phyloP scores from a whole-genome alignment of 805 yeast genomes.

The Candida michaelii region DNA sequence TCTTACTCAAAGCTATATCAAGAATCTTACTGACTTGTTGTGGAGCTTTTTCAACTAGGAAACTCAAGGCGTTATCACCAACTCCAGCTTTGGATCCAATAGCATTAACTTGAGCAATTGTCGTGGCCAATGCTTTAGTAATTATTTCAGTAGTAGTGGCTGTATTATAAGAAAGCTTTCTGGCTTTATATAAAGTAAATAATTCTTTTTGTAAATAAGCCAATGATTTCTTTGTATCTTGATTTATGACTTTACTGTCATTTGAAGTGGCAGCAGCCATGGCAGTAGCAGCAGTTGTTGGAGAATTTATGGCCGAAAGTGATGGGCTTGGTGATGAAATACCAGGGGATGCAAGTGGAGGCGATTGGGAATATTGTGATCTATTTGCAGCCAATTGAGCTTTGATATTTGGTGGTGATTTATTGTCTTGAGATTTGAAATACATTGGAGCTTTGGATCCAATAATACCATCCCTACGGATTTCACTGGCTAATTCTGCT shows the following conservation, averaged over 20 bases:
- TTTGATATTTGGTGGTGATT: slow-evolving; percentile 29
- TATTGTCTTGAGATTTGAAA: slow-evolving; percentile 26
- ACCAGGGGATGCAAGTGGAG: slow-evolving; percentile 8
- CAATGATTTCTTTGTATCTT: slow-evolving; percentile 70
- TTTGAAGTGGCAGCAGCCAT: slow-evolving; percentile 7
- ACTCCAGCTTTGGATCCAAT: slow-evolving; percentile 85
- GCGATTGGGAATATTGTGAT: slow-evolving; percentile 22
- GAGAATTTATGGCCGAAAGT: too few relatives aligned
- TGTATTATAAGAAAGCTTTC: slow-evolving; percentile 68
- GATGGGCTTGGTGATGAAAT: too few relatives aligned
- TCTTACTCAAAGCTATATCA: slow-evolving; percentile 79
- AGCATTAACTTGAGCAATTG: slow-evolving; percentile 85
- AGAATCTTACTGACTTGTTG: slow-evolving; percentile 75
- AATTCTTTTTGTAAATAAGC: slow-evolving; percentile 84
- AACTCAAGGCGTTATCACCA: slow-evolving; percentile 73
- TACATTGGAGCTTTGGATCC: slow-evolving; percentile 33
- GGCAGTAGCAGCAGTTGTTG: slow-evolving; percentile 1
- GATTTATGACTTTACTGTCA: slow-evolving; percentile 35
- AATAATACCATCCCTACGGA: slow-evolving; percentile 29
- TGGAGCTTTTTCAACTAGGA: slow-evolving; percentile 78
- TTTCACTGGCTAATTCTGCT: slow-evolving; percentile 44
- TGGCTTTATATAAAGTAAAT: slow-evolving; percentile 72
- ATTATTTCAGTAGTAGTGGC: slow-evolving; percentile 80
- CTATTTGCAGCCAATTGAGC: slow-evolving; percentile 50
- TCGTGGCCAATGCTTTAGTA: slow-evolving; percentile 90